Evolutionary conservation across 2,329 filamentous ascomycete genomes (phyloP).

Genomic region (Xylariaceae sp.): DNA sequence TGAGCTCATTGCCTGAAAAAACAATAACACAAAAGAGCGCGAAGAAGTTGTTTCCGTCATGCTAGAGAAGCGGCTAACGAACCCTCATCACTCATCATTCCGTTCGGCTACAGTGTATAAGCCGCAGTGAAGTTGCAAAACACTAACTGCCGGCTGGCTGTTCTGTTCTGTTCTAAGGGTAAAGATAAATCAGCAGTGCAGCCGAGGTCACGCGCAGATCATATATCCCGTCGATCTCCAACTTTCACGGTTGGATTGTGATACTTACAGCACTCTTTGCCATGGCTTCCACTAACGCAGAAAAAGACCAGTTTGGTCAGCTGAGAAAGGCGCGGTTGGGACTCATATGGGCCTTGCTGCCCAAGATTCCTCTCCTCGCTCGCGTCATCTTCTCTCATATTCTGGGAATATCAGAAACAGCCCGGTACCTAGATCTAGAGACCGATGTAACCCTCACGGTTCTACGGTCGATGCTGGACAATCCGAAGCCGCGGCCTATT

Average conservation of each 20-base stretch:
- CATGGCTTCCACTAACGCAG: conserved; percentile 5
- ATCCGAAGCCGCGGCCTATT: conserved; percentile 56
- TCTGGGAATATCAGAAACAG: conserved; percentile 70
- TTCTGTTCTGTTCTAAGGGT: background rate
- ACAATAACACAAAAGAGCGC: too few relatives aligned
- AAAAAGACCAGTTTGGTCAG: conserved; percentile 13
- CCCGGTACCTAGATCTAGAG: conserved; percentile 78
- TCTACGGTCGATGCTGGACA: conserved; percentile 68
- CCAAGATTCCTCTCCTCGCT: conserved; percentile 66
- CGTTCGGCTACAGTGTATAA: background rate
- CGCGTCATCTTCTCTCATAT: conserved; percentile 67
- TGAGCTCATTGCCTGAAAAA: too few relatives aligned
- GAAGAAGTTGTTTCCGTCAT: too few relatives aligned
- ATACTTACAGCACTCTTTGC: background rate
- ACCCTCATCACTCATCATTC: background rate
- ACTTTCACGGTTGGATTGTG: conserved; percentile 1
- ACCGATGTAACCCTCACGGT: conserved; percentile 76
- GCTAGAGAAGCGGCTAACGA: too few relatives aligned
- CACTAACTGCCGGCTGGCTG: background rate
- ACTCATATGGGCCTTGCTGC: conserved; percentile 47
- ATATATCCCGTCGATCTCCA: background rate
- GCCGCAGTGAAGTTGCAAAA: background rate
- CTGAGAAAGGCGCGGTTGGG: conserved; percentile 29
- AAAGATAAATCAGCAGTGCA: conserved; percentile 4
- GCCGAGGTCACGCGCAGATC: background rate